Evolutionary conservation across 1,284 basidiomycete species (phyloP).

Genomic region (Ustilago trichophora): DNA sequence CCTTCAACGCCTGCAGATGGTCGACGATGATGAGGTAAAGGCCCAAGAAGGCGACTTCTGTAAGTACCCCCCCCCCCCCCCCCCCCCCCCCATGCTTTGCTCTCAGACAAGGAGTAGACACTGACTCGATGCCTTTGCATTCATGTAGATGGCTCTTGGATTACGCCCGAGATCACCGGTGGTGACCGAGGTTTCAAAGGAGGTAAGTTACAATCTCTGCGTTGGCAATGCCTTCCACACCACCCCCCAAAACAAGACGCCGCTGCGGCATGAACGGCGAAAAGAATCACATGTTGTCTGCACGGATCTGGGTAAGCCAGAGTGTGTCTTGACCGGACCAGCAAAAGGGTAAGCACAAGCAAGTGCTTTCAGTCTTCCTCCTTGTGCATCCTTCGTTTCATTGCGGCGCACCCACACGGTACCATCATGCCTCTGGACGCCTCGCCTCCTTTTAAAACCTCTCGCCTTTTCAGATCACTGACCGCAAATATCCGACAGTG

Average conservation of each 20-base stretch:
- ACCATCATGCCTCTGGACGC: background rate
- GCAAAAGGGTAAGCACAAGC: constrained; percentile 51
- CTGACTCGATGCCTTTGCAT: background rate
- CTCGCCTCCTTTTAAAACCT: constrained; percentile 1
- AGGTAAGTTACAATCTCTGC: constrained; percentile 38
- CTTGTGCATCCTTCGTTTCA: constrained; percentile 26
- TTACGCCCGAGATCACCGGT: constrained; percentile 63
- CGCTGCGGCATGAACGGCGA: no score
- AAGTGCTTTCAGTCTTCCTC: constrained; percentile 38
- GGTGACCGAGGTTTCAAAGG: constrained; percentile 63
- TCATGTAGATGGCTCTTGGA: constrained; percentile 57
- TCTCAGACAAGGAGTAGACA: no score
- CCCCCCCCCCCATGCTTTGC: no score
- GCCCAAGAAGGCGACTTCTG: constrained; percentile 64
- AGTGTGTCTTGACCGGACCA: no score
- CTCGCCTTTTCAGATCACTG: no score
- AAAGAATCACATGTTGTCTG: no score
- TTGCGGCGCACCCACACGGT: constrained; percentile 1
- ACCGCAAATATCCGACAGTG: no score
- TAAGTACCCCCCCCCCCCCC: constrained; percentile 18
- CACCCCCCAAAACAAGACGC: no score
- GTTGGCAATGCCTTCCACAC: background rate
- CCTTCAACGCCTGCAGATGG: constrained; percentile 41
- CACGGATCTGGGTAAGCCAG: no score
- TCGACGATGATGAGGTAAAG: constrained; percentile 57